Conservation (phyloP, 1,284 basidiomycete genomes). For the Cutaneotrichosporon cavernicola region DNA sequence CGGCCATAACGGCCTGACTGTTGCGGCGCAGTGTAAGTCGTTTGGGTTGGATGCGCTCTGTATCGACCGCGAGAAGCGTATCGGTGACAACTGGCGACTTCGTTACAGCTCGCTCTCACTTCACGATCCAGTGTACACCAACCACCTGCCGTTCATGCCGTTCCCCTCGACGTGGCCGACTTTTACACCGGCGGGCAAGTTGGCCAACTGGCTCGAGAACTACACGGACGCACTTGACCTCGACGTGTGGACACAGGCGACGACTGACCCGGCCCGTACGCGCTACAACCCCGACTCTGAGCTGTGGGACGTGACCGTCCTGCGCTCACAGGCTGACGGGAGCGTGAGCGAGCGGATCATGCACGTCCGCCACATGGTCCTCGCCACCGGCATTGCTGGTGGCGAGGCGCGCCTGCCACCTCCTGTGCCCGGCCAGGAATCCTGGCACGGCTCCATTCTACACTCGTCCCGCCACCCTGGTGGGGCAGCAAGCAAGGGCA, state of each 20-base stretch:
- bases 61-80: constrained; percentile 59
- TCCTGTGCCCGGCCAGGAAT: constrained; percentile 53
- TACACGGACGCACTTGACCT: constrained; percentile 66
- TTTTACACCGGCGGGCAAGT: constrained; percentile 53
- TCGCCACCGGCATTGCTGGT: constrained; percentile 64
- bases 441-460: constrained; percentile 60
- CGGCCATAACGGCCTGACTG: constrained; percentile 64
- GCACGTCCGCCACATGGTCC: constrained; percentile 56
- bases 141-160: constrained; percentile 38
- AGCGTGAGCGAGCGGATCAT: constrained; percentile 54
- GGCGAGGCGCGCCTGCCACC: constrained; percentile 59
- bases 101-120: constrained; percentile 64
- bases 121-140: constrained; percentile 61
- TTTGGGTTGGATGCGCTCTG: constrained; percentile 60
- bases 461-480: constrained; percentile 63
- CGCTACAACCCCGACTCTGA: constrained; percentile 56
- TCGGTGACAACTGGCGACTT: constrained; percentile 62
- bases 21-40: constrained; percentile 62
- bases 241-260: constrained; percentile 64
- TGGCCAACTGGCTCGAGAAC: constrained; percentile 67
- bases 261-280: constrained; percentile 53
- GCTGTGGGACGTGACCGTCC: constrained; percentile 61
- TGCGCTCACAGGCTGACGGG: constrained; percentile 52
- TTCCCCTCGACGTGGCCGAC: constrained; percentile 41
- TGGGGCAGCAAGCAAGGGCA: constrained; percentile 59